These are phyloP conservation scores for Daldinia decipiens DNA, from an alignment of 495 filamentous ascomycete genomes.

Conservation along the genomic window DNA sequence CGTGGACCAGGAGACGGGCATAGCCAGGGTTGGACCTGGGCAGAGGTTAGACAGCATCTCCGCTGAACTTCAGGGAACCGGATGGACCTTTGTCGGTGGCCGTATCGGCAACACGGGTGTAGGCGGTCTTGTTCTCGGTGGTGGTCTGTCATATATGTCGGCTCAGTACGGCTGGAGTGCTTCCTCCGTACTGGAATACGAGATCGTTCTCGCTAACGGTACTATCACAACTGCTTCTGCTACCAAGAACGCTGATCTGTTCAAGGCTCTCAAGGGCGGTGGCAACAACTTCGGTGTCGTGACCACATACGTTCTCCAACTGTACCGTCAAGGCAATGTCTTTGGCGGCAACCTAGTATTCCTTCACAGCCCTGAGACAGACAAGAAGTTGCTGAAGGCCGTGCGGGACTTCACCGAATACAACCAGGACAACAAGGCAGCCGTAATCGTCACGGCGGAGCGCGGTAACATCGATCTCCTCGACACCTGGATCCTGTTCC, in stretches of 20 bases:
- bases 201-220: conserved; percentile 68
- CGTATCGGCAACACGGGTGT: conserved; percentile 59
- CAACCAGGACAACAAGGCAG: conserved; percentile 62
- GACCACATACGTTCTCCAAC: conserved; percentile 58
- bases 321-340: conserved; percentile 60
- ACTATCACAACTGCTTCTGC: conserved; percentile 62
- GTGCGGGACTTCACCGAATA: conserved; percentile 64
- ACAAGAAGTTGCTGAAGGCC: conserved; percentile 56
- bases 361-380: conserved; percentile 50
- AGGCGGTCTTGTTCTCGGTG: conserved; percentile 55
- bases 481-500: conserved; percentile 68
- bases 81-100: conserved; percentile 62
- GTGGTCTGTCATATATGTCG: conserved; percentile 62
- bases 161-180: conserved; percentile 67
- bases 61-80: conserved; percentile 54
- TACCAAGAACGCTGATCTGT: conserved; percentile 54
- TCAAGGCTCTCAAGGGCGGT: conserved; percentile 58
- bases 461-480: conserved; percentile 56
- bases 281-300: conserved; percentile 64
- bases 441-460: conserved; percentile 65
- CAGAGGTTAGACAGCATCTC: conserved; percentile 62
- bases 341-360: conserved; percentile 66
- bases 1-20: conserved; percentile 55
- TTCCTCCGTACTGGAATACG: conserved; percentile 63
- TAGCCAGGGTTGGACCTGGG: conserved; percentile 60